These are phyloP conservation scores for Chernovozyma aurita DNA, from an alignment of 1,139 yeast genomes.

Conservation along the genomic window DNA sequence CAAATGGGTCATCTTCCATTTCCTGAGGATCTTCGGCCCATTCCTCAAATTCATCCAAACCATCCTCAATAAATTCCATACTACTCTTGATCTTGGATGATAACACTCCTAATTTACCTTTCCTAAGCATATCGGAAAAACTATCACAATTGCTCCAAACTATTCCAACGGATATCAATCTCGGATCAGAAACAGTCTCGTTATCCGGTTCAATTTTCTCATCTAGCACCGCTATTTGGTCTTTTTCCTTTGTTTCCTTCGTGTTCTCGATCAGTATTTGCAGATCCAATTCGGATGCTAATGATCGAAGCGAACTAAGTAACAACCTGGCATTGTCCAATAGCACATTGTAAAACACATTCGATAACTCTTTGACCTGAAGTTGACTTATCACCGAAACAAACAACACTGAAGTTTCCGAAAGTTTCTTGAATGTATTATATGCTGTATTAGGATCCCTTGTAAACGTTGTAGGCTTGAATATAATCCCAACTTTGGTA, in stretches of 20 bases:
- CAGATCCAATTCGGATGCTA: conserved; percentile 24
- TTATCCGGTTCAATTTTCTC: neutral
- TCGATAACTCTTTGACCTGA: conserved; percentile 31
- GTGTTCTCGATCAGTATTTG: too few species aligned
- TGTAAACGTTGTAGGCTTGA: conserved; percentile 52
- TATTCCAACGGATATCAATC: conserved; percentile 58
- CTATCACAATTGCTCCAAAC: conserved; percentile 60
- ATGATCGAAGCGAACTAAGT: conserved; percentile 17
- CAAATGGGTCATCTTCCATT: conserved; percentile 42
- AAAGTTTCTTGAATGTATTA: conserved; percentile 47
- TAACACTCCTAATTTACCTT: conserved; percentile 51
- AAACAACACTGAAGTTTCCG: conserved; percentile 41
- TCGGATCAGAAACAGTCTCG: conserved; percentile 21
- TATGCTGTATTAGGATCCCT: conserved; percentile 45
- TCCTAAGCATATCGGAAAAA: conserved; percentile 31
- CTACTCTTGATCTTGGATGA: conserved; percentile 42
- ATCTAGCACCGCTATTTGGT: conserved; percentile 4
- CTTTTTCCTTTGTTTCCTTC: conserved; percentile 9
- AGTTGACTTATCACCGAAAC: conserved; percentile 46
- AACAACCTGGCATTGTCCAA: conserved; percentile 24
- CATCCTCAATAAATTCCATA: conserved; percentile 52
- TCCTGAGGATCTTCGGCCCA: conserved; percentile 62
- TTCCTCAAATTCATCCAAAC: conserved; percentile 58
- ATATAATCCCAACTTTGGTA: conserved; percentile 74
- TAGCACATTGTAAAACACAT: conserved; percentile 38